phyloP scores from a whole-genome alignment of 164 flowering plant genomes.

The Aristolochia contorta region DNA sequence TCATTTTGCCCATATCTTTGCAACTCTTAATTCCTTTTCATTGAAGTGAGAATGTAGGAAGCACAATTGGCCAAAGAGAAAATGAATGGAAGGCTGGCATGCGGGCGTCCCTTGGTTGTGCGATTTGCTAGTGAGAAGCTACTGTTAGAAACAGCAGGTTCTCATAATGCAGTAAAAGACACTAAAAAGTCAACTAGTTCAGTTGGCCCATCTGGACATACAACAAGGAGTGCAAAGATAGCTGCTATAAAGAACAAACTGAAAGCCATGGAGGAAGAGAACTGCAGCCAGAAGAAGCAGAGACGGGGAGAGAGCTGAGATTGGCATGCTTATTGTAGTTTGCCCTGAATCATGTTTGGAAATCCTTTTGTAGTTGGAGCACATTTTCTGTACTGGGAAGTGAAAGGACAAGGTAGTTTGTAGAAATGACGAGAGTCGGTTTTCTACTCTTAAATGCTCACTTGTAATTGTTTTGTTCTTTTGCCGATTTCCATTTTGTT shows the following conservation, averaged over 20 bases:
- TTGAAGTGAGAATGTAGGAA: conserved; percentile 96
- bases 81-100: conserved; percentile 76
- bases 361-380: too few species aligned
- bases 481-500: too few species aligned
- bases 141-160: conserved; percentile 24
- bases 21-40: conserved; percentile 36
- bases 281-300: conserved; percentile 40
- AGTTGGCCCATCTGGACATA: conserved; percentile 37
- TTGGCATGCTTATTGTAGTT: not conserved
- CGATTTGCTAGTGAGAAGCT: conserved; percentile 69
- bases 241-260: conserved; percentile 84
- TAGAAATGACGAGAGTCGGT: too few species aligned
- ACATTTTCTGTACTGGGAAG: too few species aligned
- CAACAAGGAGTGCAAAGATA: conserved; percentile 60
- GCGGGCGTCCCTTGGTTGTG: conserved; percentile 81
- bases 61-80: conserved; percentile 79
- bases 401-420: not conserved
- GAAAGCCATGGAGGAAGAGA: conserved; percentile 63
- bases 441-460: too few species aligned
- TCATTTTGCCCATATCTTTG: not conserved
- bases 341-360: not conserved
- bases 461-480: too few species aligned
- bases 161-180: conserved; percentile 24
- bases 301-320: conserved; percentile 20
- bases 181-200: conserved; percentile 20